Conservation (phyloP, 306 rosid species). For the Luffa aegyptiaca region DNA sequence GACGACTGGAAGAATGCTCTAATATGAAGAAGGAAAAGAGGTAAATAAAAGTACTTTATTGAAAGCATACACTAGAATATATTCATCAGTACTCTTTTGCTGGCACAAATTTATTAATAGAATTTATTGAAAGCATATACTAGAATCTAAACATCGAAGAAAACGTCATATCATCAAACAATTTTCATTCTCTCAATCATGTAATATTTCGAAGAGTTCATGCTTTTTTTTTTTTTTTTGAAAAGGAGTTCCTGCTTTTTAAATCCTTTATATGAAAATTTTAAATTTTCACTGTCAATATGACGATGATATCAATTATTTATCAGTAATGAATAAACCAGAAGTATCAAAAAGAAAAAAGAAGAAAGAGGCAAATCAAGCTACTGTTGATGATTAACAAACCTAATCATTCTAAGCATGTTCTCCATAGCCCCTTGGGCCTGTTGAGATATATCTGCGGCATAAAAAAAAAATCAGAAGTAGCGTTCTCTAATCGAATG, state of each 20-base stretch:
- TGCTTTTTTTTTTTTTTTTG: neutral
- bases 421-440: conserved; percentile 59
- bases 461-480: conserved; percentile 1
- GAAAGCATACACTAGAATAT: neutral
- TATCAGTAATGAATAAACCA: neutral
- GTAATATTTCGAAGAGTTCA: neutral
- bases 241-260: neutral
- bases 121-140: neutral
- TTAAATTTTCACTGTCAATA: neutral
- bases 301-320: neutral
- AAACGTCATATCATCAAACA: neutral
- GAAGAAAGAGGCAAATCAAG: neutral
- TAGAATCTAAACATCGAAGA: neutral
- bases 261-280: neutral
- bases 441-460: conserved; percentile 51
- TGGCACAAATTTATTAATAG: neutral
- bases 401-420: conserved; percentile 68
- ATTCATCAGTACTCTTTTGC: neutral
- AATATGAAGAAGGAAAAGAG: neutral
- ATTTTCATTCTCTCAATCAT: neutral
- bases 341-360: neutral
- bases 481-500: conserved; percentile 6
- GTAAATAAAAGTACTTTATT: neutral
- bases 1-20: neutral
- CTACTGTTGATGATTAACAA: neutral